Percentiles rank a stretch among this genome's conserved stretches.
These are phyloP conservation scores for Hypericum androsaemum DNA, from an alignment of 345 rosid genomes.

Conservation along the genomic window DNA sequence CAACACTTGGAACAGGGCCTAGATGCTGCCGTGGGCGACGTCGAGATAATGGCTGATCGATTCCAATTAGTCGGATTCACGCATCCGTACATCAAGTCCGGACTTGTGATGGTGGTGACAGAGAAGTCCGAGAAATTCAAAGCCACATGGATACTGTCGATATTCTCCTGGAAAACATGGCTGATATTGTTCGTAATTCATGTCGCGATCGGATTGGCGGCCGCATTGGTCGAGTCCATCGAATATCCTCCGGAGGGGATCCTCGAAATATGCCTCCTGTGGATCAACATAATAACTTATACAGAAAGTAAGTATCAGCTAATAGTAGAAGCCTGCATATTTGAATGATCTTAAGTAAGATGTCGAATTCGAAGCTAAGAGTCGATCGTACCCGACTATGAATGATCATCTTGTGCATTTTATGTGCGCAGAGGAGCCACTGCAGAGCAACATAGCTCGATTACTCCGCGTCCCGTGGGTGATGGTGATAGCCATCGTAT, in stretches of 20 bases:
- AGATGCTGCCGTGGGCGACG: constrained; percentile 29
- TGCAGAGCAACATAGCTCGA: constrained; percentile 7
- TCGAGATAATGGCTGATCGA: constrained; percentile 17
- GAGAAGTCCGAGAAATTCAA: constrained; percentile 14
- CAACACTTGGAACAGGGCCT: constrained; percentile 8
- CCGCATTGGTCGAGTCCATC: constrained; percentile 23
- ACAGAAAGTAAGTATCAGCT: constrained; percentile 17
- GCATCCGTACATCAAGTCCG: constrained; percentile 24
- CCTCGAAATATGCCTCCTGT: constrained; percentile 20
- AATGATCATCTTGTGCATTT: too few relatives aligned
- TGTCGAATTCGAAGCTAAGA: too few relatives aligned
- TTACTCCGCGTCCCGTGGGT: constrained; percentile 16
- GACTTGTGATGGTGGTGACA: constrained; percentile 22
- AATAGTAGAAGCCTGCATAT: too few relatives aligned
- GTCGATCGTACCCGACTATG: too few relatives aligned
- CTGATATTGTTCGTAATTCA: constrained; percentile 15
- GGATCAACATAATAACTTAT: constrained; percentile 16
- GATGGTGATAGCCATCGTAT: constrained; percentile 12
- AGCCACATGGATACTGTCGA: constrained; percentile 18
- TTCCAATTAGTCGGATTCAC: constrained; percentile 20
- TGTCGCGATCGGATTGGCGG: constrained; percentile 15
- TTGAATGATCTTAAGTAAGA: too few relatives aligned
- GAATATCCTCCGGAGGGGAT: constrained; percentile 12
- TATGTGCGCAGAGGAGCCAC: constrained; percentile 11
- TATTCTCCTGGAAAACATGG: constrained; percentile 23